Evolutionary conservation across 768 basidiomycete genomes (phyloP).

Genomic region (Mycena polygramma): DNA sequence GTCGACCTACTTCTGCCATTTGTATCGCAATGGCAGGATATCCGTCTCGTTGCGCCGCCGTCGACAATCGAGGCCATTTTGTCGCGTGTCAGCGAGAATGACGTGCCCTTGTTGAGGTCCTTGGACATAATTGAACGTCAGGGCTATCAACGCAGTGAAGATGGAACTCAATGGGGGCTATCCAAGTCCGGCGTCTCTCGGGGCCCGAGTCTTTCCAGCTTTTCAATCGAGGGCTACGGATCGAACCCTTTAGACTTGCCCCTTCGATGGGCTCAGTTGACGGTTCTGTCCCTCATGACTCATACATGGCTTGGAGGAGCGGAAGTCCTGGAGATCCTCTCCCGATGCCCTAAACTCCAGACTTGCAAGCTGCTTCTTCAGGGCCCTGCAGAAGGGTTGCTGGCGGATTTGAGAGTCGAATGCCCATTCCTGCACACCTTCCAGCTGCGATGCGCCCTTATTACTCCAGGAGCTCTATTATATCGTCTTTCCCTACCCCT

Average conservation of each 20-base stretch:
- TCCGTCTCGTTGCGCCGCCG: neutral
- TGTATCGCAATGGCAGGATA: conserved; percentile 13
- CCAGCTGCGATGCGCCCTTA: neutral
- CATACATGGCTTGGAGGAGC: neutral
- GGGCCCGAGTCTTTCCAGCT: neutral
- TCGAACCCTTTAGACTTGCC: neutral
- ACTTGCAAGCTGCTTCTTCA: neutral
- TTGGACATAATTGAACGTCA: neutral
- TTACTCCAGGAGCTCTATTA: neutral
- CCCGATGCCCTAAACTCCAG: conserved; percentile 4
- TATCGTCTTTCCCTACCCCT: conserved; percentile 13
- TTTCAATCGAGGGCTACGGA: neutral
- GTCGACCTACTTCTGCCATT: neutral
- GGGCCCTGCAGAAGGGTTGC: neutral
- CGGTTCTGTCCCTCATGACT: neutral
- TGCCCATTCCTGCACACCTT: conserved; percentile 5
- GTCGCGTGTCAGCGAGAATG: neutral
- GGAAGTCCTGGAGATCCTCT: conserved; percentile 6
- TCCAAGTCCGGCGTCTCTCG: neutral
- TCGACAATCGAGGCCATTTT: neutral
- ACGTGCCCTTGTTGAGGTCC: conserved; percentile 4
- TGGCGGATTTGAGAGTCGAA: neutral
- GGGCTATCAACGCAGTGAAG: neutral
- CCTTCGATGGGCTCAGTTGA: conserved; percentile 10
- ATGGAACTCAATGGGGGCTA: neutral